These are phyloP conservation scores for Zygosaccharomyces pseudobailii DNA, from an alignment of 1,139 yeast genomes.

Conservation along the genomic window DNA sequence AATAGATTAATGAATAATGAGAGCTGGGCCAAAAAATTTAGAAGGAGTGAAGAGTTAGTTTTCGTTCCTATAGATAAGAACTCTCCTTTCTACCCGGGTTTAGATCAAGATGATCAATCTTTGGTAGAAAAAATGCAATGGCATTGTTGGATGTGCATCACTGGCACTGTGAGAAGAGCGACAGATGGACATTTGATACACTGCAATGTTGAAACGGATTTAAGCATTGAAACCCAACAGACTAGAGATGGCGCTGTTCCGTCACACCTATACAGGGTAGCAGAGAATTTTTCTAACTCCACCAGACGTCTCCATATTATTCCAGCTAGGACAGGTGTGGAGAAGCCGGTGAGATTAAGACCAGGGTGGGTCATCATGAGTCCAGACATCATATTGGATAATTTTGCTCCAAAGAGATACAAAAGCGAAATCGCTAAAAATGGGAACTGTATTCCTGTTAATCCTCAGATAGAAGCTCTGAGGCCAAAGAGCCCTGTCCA, in stretches of 20 bases:
- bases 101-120: constrained; percentile 42
- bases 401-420: constrained; percentile 52
- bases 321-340: constrained; percentile 61
- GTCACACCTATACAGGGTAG: constrained; percentile 67
- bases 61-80: constrained; percentile 58
- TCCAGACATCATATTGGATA: constrained; percentile 74
- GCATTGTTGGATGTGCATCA: constrained; percentile 98
- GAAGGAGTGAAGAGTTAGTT: constrained; percentile 83
- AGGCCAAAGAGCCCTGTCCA: constrained; percentile 77
- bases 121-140: constrained; percentile 58
- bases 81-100: constrained; percentile 57
- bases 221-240: constrained; percentile 53
- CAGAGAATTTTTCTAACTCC: constrained; percentile 86
- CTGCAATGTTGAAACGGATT: constrained; percentile 88
- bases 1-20: constrained; percentile 53
- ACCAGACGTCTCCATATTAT: constrained; percentile 78
- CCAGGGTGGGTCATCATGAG: constrained; percentile 90
- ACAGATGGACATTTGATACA: constrained; percentile 81
- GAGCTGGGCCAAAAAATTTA: constrained; percentile 65
- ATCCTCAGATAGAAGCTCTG: constrained; percentile 66
- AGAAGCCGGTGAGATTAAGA: constrained; percentile 62
- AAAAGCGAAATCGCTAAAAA: constrained; percentile 39
- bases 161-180: constrained; percentile 86
- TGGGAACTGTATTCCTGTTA: constrained; percentile 57
- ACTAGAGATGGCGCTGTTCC: constrained; percentile 53